These are phyloP conservation scores for Plantago major DNA, from an alignment of 257 asterid genomes.

Conservation along the genomic window DNA sequence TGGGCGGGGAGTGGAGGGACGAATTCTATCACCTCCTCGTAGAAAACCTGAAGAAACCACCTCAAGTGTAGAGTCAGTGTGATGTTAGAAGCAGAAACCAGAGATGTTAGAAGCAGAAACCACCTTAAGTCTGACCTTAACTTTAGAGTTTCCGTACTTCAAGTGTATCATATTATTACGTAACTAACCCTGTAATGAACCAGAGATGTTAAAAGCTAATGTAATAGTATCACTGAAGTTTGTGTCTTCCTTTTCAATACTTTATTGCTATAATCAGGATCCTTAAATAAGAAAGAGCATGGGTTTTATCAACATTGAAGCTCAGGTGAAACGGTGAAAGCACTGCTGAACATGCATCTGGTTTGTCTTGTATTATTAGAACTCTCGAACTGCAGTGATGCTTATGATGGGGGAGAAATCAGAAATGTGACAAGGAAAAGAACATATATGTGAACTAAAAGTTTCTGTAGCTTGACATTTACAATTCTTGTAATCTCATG, in stretches of 20 bases:
- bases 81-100: too few species aligned
- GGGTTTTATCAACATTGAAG: background rate
- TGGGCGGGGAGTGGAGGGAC: background rate
- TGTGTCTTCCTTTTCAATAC: conserved; percentile 2
- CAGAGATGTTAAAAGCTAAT: conserved; percentile 1
- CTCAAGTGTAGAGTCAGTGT: too few species aligned
- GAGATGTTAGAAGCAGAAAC: background rate
- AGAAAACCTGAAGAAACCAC: too few species aligned
- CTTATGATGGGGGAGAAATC: background rate
- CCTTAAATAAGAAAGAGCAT: too few species aligned
- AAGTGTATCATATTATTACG: background rate
- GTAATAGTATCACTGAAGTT: background rate
- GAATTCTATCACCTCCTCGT: background rate
- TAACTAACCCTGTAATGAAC: too few species aligned
- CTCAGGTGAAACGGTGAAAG: conserved; percentile 1
- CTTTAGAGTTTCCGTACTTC: background rate
- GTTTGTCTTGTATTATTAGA: background rate
- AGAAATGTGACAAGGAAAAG: background rate
- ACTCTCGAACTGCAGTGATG: background rate
- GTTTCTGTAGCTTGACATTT: background rate
- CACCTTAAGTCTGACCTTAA: too few species aligned
- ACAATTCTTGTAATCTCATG: background rate
- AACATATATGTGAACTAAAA: background rate
- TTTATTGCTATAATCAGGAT: background rate
- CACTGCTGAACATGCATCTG: too few species aligned